Base-by-base conservation (phyloP, 1,139 yeast species). In the Maudiozyma humilis region DNA sequence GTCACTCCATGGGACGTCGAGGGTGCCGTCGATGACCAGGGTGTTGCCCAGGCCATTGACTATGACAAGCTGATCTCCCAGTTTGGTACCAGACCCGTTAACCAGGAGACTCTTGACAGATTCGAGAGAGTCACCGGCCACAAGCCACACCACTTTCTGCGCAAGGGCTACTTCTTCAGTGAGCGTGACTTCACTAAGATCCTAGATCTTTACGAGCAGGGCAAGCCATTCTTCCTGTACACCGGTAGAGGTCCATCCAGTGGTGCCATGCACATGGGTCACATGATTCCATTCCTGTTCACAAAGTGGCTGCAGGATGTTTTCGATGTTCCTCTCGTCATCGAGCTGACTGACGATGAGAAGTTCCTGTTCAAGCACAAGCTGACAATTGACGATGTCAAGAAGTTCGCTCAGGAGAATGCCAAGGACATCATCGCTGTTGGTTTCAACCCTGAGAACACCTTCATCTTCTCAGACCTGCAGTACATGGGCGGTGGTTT, bases 1-100 rank as follows among this genome's bases (percentile, higher is more conserved):
- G 77, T 93, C 53, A 93, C 98, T 0, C 98, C 98, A 39, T 91
- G 98, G 97, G 97, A 91, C 63, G 99, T 93, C 23, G 96, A 86
- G 66, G 99, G 98, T 48, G 98, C 97, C 3, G 94, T 89, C 39
- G 95, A 86, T 42, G 95, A 88, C 57, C 48, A 59, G 43, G 99
- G 99, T 40, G 72, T 82, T 59, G 77, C 84, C 17, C 88, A 83
- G 62, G 89, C 80, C 30, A 89, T 91, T 53, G 96, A 91, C 67
- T 91, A 91, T 65, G 91, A 84, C 50, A 86, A 86, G 66, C 73
- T 91, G 55, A 83, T 87, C 55, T 70, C 72, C 51, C 87, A 85
- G 63, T 91, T 91, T 60, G 99, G 99, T 52, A 89, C 98, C 40
- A 79, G 71, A 51, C 71, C 73, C 42, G 80, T 91, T 56, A 72